phyloP scores from a whole-genome alignment of 2,329 filamentous ascomycete species.

The Triangularia setosa region DNA sequence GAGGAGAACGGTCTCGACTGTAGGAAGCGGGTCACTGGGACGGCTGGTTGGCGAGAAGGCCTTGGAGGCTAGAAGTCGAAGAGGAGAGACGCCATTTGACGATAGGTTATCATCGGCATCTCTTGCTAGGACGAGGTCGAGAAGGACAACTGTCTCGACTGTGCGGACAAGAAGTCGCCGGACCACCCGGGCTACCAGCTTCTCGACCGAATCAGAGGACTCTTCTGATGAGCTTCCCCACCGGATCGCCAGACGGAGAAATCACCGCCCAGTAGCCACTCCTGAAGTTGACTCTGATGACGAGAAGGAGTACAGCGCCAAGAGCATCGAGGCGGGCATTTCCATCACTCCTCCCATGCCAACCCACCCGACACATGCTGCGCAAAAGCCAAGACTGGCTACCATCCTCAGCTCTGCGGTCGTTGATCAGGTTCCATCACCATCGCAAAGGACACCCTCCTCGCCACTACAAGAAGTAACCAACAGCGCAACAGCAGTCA shows the following conservation, averaged over 20 bases:
- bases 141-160: slow-evolving; percentile 24
- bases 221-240: slow-evolving; percentile 20
- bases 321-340: slow-evolving; percentile 21
- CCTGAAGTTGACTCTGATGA: slow-evolving; percentile 31
- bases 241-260: slow-evolving; percentile 15
- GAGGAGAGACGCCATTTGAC: slow-evolving; percentile 36
- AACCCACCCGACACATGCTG: slow-evolving; percentile 31
- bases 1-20: slow-evolving; percentile 38
- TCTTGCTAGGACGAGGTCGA: slow-evolving; percentile 23
- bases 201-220: slow-evolving; percentile 29
- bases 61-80: slow-evolving; percentile 44
- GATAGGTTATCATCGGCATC: slow-evolving; percentile 20
- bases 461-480: slow-evolving; percentile 12
- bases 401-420: slow-evolving; percentile 43
- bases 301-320: slow-evolving; percentile 27
- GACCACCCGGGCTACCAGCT: slow-evolving; percentile 24
- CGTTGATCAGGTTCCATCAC: slow-evolving; percentile 12
- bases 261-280: slow-evolving; percentile 16
- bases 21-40: slow-evolving; percentile 35
- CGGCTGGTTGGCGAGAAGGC: slow-evolving; percentile 44
- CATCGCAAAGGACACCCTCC: background rate
- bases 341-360: slow-evolving; percentile 28
- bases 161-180: slow-evolving; percentile 27
- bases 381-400: slow-evolving; percentile 42
- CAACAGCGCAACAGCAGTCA: slow-evolving; percentile 4